Conservation (phyloP, 805 yeast genomes). For the Yarrowia sp. region DNA sequence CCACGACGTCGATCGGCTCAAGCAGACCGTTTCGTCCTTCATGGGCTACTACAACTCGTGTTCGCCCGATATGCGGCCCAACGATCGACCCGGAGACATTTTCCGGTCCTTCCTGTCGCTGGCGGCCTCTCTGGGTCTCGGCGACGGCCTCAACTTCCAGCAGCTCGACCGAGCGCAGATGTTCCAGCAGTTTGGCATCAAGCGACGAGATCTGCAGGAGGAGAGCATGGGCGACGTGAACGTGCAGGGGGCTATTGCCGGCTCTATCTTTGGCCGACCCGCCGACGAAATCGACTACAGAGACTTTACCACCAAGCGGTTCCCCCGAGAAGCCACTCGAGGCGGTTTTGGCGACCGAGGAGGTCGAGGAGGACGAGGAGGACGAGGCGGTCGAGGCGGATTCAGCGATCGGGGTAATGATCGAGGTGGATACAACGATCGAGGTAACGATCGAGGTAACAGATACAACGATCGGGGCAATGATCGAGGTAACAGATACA, state of each 20-base stretch:
- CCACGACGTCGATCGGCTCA: background rate
- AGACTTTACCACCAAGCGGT: background rate
- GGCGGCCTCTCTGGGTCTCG: constrained; percentile 18
- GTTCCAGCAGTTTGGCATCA: constrained; percentile 10
- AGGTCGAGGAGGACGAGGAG: too few relatives aligned
- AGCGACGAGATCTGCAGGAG: background rate
- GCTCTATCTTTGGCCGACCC: background rate
- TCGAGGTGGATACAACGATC: background rate
- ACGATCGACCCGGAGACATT: constrained; percentile 2
- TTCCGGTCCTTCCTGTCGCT: constrained; percentile 16
- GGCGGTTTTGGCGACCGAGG: too few relatives aligned
- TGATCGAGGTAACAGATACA: background rate
- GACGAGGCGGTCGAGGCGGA: background rate
- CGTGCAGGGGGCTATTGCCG: constrained; percentile 3
- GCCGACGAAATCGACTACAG: constrained; percentile 17
- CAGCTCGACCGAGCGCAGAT: constrained; percentile 3
- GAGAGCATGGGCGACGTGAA: background rate
- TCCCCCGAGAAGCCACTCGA: too few relatives aligned
- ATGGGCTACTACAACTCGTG: constrained; percentile 34
- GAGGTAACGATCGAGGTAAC: constrained; percentile 1
- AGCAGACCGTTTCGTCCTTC: constrained; percentile 2
- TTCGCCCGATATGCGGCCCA: constrained; percentile 36
- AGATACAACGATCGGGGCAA: background rate
- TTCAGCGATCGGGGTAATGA: background rate
- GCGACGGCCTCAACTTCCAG: constrained; percentile 14